These are phyloP conservation scores for Talaromyces thailandensis DNA, from an alignment of 495 filamentous ascomycete genomes.

Conservation along the genomic window DNA sequence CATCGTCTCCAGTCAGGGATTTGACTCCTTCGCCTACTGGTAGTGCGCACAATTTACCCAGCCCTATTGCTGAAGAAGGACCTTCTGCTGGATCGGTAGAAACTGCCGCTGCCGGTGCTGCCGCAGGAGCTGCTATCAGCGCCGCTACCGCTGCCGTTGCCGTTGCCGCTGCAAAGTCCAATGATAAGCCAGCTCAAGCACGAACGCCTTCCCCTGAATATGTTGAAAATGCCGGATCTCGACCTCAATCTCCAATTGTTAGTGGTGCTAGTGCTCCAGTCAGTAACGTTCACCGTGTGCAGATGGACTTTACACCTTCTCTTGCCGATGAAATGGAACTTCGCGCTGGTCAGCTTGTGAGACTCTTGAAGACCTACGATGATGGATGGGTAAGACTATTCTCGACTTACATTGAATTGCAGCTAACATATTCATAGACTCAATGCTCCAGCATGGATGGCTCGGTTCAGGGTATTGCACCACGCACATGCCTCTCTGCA, in stretches of 20 bases:
- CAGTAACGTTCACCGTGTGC: constrained; percentile 73
- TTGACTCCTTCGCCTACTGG: constrained; percentile 5
- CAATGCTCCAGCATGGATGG: constrained; percentile 88
- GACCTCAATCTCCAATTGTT: constrained; percentile 39
- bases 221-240: constrained; percentile 9
- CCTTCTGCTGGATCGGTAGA: not conserved
- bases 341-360: constrained; percentile 67
- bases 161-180: constrained; percentile 21
- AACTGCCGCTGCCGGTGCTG: constrained; percentile 16
- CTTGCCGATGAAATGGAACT: constrained; percentile 87
- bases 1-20: not conserved
- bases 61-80: constrained; percentile 4
- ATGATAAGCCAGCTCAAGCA: constrained; percentile 19
- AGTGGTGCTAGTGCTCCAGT: constrained; percentile 35
- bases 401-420: not conserved
- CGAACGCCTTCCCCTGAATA: constrained; percentile 19
- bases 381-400: constrained; percentile 81
- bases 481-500: constrained; percentile 86
- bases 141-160: constrained; percentile 27
- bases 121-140: constrained; percentile 21
- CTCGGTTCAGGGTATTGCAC: constrained; percentile 84
- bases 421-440: constrained; percentile 49
- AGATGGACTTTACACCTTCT: constrained; percentile 89
- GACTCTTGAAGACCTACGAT: constrained; percentile 92
- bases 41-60: constrained; percentile 10